Conservation (phyloP, 352 stramenopile species). For the Peronosclerospora sorghi region DNA sequence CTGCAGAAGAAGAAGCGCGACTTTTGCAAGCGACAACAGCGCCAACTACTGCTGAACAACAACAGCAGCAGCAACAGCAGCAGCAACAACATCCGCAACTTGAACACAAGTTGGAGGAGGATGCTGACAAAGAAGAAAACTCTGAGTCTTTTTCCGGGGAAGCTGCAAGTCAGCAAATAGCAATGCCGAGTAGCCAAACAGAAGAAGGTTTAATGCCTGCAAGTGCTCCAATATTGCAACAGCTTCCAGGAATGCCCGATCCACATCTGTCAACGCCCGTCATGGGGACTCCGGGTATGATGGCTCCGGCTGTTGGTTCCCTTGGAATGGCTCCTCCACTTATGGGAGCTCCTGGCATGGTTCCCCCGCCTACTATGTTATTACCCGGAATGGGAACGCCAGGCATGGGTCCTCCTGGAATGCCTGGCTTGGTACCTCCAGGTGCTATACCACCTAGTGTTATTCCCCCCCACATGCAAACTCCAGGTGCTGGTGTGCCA, state of each 20-base stretch:
- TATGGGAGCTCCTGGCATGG: slow-evolving; percentile 18
- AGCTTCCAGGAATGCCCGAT: slow-evolving; percentile 6
- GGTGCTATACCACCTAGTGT: slow-evolving; percentile 4
- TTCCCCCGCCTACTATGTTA: slow-evolving; percentile 8
- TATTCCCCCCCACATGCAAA: slow-evolving; percentile 19
- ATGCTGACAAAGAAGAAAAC: slow-evolving; percentile 29
- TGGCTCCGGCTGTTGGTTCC: too few relatives aligned
- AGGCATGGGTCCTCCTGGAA: slow-evolving; percentile 17
- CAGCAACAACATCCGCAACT: too few relatives aligned
- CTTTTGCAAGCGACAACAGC: slow-evolving; percentile 42
- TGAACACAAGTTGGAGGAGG: slow-evolving; percentile 37
- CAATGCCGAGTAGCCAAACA: background rate
- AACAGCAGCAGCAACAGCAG: slow-evolving; percentile 11
- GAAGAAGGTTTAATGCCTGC: slow-evolving; percentile 7
- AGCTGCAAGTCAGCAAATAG: slow-evolving; percentile 4
- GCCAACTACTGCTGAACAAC: slow-evolving; percentile 8
- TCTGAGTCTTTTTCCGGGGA: background rate
- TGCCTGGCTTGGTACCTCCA: slow-evolving; percentile 14
- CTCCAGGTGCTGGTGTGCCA: slow-evolving; percentile 7
- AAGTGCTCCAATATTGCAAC: slow-evolving; percentile 5
- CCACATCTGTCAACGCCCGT: background rate
- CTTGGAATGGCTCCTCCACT: slow-evolving; percentile 5
- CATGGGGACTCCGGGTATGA: slow-evolving; percentile 9
- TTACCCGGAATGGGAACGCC: slow-evolving; percentile 14
- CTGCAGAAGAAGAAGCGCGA: slow-evolving; percentile 69